Evolutionary conservation across 306 rosid genomes (phyloP).

Genomic region (Alnus rubra): DNA sequence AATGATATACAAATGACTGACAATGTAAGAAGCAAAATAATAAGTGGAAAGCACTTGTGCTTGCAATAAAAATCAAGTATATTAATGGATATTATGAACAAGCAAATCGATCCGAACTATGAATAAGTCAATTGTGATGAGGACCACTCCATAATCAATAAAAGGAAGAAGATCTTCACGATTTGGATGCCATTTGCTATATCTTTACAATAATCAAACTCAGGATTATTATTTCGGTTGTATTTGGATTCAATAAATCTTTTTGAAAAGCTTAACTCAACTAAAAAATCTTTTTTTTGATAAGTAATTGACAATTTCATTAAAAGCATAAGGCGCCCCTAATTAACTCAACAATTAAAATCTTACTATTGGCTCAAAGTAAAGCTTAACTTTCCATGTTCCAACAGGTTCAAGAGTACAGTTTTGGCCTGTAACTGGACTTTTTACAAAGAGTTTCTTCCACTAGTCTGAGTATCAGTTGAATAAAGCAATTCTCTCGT

Average conservation of each 20-base stretch:
- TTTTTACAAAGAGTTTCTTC: background rate
- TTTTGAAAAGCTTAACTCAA: background rate
- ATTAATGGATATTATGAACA: background rate
- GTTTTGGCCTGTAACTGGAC: background rate
- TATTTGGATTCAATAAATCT: background rate
- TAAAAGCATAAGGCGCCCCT: no score
- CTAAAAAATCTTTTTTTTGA: no score
- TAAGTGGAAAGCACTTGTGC: background rate
- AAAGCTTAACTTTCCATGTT: background rate
- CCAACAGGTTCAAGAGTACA: background rate
- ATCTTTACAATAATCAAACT: background rate
- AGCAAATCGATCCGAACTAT: background rate
- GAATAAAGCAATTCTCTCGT: background rate
- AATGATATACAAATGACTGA: background rate
- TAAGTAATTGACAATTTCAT: no score
- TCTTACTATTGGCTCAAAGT: background rate
- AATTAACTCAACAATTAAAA: background rate
- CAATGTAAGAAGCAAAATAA: background rate
- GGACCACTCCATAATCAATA: background rate
- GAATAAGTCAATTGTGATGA: background rate
- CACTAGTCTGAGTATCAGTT: background rate
- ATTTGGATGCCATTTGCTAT: background rate
- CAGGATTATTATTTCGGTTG: background rate
- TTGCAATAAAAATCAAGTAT: background rate
- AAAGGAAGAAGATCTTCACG: background rate